Evolutionary conservation across 306 rosid species (phyloP).

Genomic region (Trifolium pratense): DNA sequence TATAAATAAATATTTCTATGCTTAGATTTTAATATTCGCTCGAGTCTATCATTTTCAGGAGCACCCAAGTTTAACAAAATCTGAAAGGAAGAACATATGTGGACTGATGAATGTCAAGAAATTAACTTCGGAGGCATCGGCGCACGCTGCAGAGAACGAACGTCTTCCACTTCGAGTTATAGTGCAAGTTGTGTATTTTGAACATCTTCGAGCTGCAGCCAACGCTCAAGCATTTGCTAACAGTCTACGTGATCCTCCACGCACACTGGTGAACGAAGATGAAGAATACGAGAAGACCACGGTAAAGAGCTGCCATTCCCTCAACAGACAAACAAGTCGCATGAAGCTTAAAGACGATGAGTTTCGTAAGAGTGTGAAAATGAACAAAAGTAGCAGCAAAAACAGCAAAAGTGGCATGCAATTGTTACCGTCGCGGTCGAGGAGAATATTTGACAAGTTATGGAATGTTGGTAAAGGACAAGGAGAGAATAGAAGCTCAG

Average conservation of each 20-base stretch:
- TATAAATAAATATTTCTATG: not conserved
- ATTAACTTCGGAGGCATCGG: slow-evolving; percentile 67
- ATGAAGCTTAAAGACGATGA: slow-evolving; percentile 67
- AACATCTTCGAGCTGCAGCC: slow-evolving; percentile 76
- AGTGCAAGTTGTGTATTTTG: slow-evolving; percentile 89
- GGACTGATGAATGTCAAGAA: slow-evolving; percentile 83
- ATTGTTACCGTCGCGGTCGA: slow-evolving; percentile 80
- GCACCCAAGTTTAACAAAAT: slow-evolving; percentile 72
- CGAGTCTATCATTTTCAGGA: slow-evolving; percentile 54
- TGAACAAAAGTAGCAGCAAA: slow-evolving; percentile 75
- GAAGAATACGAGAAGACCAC: slow-evolving; percentile 50
- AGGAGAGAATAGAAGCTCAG: slow-evolving; percentile 79
- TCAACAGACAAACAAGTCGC: slow-evolving; percentile 53
- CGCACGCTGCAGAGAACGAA: slow-evolving; percentile 92
- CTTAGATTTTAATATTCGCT: not conserved
- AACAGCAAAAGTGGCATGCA: slow-evolving; percentile 83
- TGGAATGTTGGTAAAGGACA: slow-evolving; percentile 81
- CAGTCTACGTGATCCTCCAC: slow-evolving; percentile 39
- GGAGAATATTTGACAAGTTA: slow-evolving; percentile 85
- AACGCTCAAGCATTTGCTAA: slow-evolving; percentile 34
- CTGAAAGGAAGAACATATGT: slow-evolving; percentile 76
- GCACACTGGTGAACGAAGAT: slow-evolving; percentile 43
- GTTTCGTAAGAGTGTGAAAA: slow-evolving; percentile 49
- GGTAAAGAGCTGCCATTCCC: slow-evolving; percentile 57
- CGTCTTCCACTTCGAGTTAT: slow-evolving; percentile 89